Conservation (phyloP, 2,329 filamentous ascomycete species). For the Neonectria ditissima region DNA sequence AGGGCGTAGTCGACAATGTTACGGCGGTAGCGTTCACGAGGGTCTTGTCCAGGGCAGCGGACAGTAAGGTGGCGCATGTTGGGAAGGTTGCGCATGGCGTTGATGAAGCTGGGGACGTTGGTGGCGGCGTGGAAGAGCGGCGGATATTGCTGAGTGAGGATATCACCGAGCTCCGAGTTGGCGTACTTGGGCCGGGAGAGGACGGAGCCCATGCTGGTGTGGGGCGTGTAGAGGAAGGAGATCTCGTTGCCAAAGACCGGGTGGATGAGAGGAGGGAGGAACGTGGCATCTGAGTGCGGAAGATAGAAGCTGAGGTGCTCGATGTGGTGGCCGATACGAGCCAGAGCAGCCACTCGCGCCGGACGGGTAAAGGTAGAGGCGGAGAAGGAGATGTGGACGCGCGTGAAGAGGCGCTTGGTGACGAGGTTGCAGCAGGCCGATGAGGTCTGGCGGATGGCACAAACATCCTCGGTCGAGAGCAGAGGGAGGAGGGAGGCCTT, state of each 20-base stretch:
- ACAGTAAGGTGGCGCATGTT: slow-evolving; percentile 81
- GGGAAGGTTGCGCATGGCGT: slow-evolving; percentile 75
- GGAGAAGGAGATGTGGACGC: slow-evolving; percentile 77
- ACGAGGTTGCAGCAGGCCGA: slow-evolving; percentile 78
- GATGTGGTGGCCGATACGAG: slow-evolving; percentile 82
- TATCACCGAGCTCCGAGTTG: slow-evolving; percentile 80
- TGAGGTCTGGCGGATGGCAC: slow-evolving; percentile 73
- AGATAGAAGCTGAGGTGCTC: slow-evolving; percentile 83
- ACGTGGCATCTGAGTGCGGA: slow-evolving; percentile 81
- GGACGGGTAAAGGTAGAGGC: slow-evolving; percentile 81
- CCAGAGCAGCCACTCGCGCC: slow-evolving; percentile 78
- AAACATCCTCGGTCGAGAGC: slow-evolving; percentile 64
- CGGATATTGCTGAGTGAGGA: slow-evolving; percentile 88
- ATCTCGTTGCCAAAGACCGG: slow-evolving; percentile 81
- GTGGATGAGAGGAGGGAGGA: slow-evolving; percentile 86
- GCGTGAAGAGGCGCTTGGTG: slow-evolving; percentile 76
- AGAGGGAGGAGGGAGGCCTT: slow-evolving; percentile 62
- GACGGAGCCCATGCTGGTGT: slow-evolving; percentile 72
- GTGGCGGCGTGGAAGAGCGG: slow-evolving; percentile 91
- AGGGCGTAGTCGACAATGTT: slow-evolving; percentile 89
- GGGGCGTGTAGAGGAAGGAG: slow-evolving; percentile 84
- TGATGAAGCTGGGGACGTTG: slow-evolving; percentile 86
- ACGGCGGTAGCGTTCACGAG: slow-evolving; percentile 77
- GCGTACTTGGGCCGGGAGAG: slow-evolving; percentile 81
- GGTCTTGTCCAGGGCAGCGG: slow-evolving; percentile 78